Conservation (phyloP, 371 early-diverging fungal species). For the Zychaea mexicana region DNA sequence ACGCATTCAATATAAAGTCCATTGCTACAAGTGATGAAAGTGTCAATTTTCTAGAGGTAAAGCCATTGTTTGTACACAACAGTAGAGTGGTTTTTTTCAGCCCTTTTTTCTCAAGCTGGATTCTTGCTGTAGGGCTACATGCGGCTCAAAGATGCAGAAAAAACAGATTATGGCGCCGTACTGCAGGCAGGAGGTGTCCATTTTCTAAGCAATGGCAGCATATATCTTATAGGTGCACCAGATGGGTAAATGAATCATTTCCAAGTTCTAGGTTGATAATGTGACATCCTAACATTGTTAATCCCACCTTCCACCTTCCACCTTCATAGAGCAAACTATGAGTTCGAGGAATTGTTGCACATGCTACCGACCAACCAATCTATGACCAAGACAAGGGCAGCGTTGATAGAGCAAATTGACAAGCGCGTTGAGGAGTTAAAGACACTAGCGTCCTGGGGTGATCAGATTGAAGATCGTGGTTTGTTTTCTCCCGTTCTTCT, state of each 20-base stretch:
- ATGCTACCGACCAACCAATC: conserved; percentile 56
- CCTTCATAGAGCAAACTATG: conserved; percentile 27
- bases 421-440: conserved; percentile 36
- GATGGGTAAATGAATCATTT: conserved; percentile 41
- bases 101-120: background rate
- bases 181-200: conserved; percentile 60
- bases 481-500: background rate
- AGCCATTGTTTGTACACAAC: background rate
- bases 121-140: conserved; percentile 45
- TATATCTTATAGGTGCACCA: conserved; percentile 58
- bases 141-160: conserved; percentile 54
- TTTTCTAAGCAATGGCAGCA: conserved; percentile 56
- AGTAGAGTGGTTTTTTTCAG: background rate
- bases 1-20: conserved; percentile 51
- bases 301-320: too few species aligned
- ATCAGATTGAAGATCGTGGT: conserved; percentile 17
- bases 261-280: background rate
- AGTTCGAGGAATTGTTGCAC: conserved; percentile 54
- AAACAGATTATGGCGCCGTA: conserved; percentile 54
- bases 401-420: conserved; percentile 37
- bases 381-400: conserved; percentile 27
- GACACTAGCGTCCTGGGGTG: conserved; percentile 17
- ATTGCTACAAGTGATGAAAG: conserved; percentile 44
- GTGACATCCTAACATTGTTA: background rate
- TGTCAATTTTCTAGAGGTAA: conserved; percentile 58